A percentile compares a stretch with the other conserved stretches of the same genome.
These are phyloP conservation scores for Lentinula aciculospora DNA, from an alignment of 768 basidiomycete genomes.

Conservation along the genomic window DNA sequence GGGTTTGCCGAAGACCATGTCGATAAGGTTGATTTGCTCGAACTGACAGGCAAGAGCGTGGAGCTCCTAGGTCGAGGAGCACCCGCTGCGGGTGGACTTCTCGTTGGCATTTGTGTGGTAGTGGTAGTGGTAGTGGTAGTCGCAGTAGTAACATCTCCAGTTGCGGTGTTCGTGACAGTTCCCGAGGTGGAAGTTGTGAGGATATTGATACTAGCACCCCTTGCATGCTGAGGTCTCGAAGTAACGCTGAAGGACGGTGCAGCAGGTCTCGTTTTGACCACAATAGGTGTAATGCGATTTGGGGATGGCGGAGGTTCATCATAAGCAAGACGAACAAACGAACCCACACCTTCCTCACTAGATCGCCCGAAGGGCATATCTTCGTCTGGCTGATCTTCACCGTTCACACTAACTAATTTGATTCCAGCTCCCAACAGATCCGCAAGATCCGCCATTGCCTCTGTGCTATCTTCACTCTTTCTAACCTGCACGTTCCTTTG, in stretches of 20 bases:
- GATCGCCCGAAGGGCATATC: not conserved
- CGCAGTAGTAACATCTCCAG: not conserved
- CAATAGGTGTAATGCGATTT: conserved; percentile 42
- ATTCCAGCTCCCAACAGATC: conserved; percentile 37
- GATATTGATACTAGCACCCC: conserved; percentile 10
- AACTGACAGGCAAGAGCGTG: not conserved
- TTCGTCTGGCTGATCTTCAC: conserved; percentile 22
- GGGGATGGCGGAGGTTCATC: conserved; percentile 7
- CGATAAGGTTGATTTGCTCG: not conserved
- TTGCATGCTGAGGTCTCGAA: conserved; percentile 44
- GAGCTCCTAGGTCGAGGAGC: not conserved
- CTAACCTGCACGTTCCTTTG: not conserved
- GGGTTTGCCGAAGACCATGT: not conserved
- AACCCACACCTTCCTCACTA: conserved; percentile 17
- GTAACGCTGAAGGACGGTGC: conserved; percentile 58
- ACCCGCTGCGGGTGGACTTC: not conserved
- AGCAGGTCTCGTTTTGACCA: conserved; percentile 51
- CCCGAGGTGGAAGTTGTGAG: not conserved
- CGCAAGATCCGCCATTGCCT: conserved; percentile 34
- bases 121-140: conserved; percentile 5
- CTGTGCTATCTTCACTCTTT: conserved; percentile 3
- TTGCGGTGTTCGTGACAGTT: not conserved
- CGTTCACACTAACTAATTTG: conserved; percentile 32
- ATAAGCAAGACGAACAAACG: conserved; percentile 4
- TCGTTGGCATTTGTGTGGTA: conserved; percentile 4